These are phyloP conservation scores for Karstenula rhodostoma DNA, from an alignment of 2,329 filamentous ascomycete species.

Conservation along the genomic window DNA sequence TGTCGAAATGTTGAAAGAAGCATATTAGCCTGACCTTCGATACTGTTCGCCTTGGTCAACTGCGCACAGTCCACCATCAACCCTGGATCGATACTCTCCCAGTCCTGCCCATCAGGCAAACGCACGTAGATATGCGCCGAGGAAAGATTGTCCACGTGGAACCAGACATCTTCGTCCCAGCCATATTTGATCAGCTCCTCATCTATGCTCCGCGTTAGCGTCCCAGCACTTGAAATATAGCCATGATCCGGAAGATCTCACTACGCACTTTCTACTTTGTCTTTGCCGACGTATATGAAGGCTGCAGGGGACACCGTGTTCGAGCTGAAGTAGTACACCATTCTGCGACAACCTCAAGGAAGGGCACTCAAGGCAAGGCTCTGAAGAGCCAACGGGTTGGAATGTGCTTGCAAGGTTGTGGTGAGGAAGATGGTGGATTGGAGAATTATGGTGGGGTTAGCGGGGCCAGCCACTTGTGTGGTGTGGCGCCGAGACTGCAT, in stretches of 20 bases:
- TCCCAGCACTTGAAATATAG: background rate
- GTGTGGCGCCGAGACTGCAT: background rate
- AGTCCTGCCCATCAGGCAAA: constrained; percentile 77
- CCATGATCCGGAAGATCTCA: background rate
- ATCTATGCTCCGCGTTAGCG: constrained; percentile 64
- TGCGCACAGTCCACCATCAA: constrained; percentile 91
- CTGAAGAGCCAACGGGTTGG: background rate
- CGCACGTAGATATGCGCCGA: constrained; percentile 96
- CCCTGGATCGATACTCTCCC: constrained; percentile 80
- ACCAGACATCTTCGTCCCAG: constrained; percentile 97
- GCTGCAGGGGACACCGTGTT: constrained; percentile 82
- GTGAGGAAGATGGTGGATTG: background rate
- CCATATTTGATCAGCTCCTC: constrained; percentile 96
- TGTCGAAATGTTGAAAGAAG: too few relatives aligned
- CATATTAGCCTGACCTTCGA: constrained; percentile 69
- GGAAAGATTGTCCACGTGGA: constrained; percentile 97
- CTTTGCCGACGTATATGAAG: constrained; percentile 95
- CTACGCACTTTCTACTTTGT: constrained; percentile 93
- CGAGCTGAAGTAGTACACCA: constrained; percentile 98
- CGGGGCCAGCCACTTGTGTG: constrained; percentile 13
- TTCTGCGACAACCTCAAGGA: constrained; percentile 47
- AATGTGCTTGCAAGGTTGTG: background rate
- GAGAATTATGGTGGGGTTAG: constrained; percentile 13
- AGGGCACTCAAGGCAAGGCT: background rate
- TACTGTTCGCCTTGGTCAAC: constrained; percentile 97